These are phyloP conservation scores for sorghum (Sorghum bicolor) DNA, from an alignment of 176 grass and related monocot genomes.

Conservation along the genomic window Sorghum_bicolor_NCBIv3 NC_012874.2:3546501-3547000, in stretches of 20 bases:
- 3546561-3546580: background rate
- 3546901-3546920: conserved; percentile 2
- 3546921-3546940: conserved; percentile 9
- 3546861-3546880: background rate
- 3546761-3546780: background rate
- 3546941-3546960: conserved; percentile 33
- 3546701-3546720: conserved; percentile 48
- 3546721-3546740: conserved; percentile 23
- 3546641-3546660: conserved; percentile 21
- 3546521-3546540: conserved; percentile 2
- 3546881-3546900: background rate
- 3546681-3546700: conserved; percentile 5
- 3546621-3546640: conserved; percentile 17
- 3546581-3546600: conserved; percentile 19
- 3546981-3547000: background rate
- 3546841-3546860: background rate
- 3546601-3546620: conserved; percentile 23
- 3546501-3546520: background rate
- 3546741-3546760: conserved; percentile 10
- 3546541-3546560: background rate
- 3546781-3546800: conserved; percentile 39
- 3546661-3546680: conserved; percentile 25
- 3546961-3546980: conserved; percentile 16
- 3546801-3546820: background rate
- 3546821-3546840: background rate